These are phyloP conservation scores for Colletotrichum nymphaeae DNA, from an alignment of 2,329 filamentous ascomycete species.

Conservation along the genomic window DNA sequence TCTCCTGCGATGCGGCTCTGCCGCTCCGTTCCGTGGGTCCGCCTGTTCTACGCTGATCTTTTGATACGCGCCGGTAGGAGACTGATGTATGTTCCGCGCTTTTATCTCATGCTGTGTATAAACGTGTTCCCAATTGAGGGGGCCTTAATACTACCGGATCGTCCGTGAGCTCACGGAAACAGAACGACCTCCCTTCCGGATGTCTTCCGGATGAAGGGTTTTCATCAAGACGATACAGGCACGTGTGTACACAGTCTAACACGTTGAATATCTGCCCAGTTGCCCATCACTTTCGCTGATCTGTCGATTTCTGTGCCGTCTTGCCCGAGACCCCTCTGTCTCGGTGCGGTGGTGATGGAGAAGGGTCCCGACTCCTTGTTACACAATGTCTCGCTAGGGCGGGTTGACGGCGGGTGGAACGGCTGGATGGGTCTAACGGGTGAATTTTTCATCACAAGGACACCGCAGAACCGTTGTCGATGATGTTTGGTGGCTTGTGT, in stretches of 20 bases:
- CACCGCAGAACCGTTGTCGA: background rate
- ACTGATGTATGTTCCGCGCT: background rate
- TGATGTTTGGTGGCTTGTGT: too few species aligned
- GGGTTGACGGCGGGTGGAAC: background rate
- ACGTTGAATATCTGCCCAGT: too few species aligned
- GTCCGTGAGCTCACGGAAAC: background rate
- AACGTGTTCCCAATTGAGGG: background rate
- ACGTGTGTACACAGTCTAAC: too few species aligned
- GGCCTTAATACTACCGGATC: background rate
- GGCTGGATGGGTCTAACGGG: background rate
- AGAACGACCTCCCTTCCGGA: background rate
- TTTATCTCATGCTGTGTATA: background rate
- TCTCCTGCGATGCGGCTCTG: constrained; percentile 19
- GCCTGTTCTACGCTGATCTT: constrained; percentile 18
- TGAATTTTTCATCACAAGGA: background rate
- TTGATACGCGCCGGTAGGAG: constrained; percentile 19
- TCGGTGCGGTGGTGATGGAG: background rate
- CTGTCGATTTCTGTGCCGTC: background rate
- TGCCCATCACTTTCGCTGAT: too few species aligned
- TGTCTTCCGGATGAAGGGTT: background rate
- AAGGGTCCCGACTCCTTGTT: background rate
- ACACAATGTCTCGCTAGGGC: background rate
- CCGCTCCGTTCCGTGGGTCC: background rate
- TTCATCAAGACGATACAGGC: background rate
- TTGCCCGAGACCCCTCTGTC: background rate